Evolutionary conservation across 2,329 filamentous ascomycete species (phyloP), one percentile per base, ranked within the genome.

Genomic region (Aspergillus pseudoviridinutans): DNA sequence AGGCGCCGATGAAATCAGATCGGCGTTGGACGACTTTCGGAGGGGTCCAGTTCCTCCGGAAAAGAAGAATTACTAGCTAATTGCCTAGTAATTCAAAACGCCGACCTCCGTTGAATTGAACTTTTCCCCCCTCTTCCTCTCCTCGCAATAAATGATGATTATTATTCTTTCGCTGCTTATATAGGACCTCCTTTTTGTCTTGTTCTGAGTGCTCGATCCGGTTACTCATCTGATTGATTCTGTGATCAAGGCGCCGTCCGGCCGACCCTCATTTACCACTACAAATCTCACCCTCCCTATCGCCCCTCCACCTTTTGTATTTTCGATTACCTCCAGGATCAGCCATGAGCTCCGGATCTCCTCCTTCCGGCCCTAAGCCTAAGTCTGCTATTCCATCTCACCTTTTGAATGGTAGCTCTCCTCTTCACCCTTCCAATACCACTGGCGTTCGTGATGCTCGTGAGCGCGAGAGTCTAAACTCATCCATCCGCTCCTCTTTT

Each of bases 401-500:
- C 70, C 74, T 87, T 57, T 65, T 81, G 51, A 85, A 86, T 68
- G 83, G 82, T 53, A 75, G 77, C 57, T 80, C 78, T 54, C 79
- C 82, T 50, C 77, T 84, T 35, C 76, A 82, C 50, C 73, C 77
- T 20, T 74, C 77, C 10, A 76, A 47, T 24, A 27, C 44, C 4
- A 24, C 77, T 17, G 75, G 79, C 58, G 74, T 74, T 41, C 76
- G 80, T 57, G 84, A 81, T 67, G 76, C 76, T 47, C 76, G 79
- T 63, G 84, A 87, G 66, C 76, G 83, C 32, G 83, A 87, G 54
- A 81, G 74, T 56, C 77, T 86, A 54, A 82, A 80, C 64, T 79
- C 82, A 20, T 82, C 84, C 25, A 87, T 87, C 58, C 75, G 81
- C 63, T 80, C 79, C 6, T 86, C 84, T 14, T 84, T 84, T 69